Conservation (phyloP, 108 stramenopile species). For the Cyclotella choctawhatcheeana region DNA sequence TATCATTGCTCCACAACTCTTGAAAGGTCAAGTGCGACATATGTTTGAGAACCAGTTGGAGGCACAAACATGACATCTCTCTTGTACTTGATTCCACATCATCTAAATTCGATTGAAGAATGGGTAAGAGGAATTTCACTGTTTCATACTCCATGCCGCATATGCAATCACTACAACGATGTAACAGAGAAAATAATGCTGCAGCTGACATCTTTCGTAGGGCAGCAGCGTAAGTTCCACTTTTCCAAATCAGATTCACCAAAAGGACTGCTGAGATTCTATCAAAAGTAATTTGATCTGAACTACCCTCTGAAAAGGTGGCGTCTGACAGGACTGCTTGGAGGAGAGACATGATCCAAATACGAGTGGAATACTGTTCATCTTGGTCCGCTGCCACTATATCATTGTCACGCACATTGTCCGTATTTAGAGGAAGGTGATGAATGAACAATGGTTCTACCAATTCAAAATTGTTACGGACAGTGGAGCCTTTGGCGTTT, state of each 20-base stretch:
- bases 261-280: constrained; percentile 36
- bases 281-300: constrained; percentile 21
- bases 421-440: constrained; percentile 28
- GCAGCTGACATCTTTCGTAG: constrained; percentile 40
- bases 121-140: constrained; percentile 33
- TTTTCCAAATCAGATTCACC: constrained; percentile 45
- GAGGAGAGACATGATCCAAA: constrained; percentile 42
- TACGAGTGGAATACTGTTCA: constrained; percentile 49
- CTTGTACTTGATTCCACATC: constrained; percentile 40
- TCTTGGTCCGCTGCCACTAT: not conserved
- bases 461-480: constrained; percentile 42
- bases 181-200: constrained; percentile 41
- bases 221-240: constrained; percentile 40
- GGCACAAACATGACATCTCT: constrained; percentile 43
- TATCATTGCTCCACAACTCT: constrained; percentile 18
- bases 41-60: constrained; percentile 27
- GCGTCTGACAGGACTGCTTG: constrained; percentile 43
- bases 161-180: not conserved
- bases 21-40: constrained; percentile 18
- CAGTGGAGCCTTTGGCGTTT: constrained; percentile 27
- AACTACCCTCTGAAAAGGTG: constrained; percentile 18
- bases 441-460: constrained; percentile 40
- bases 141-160: constrained; percentile 11
- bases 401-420: not conserved
- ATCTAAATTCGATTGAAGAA: constrained; percentile 45